Evolutionary conservation across 768 basidiomycete species (phyloP).

Genomic region (Pisolithus marmoratus): DNA sequence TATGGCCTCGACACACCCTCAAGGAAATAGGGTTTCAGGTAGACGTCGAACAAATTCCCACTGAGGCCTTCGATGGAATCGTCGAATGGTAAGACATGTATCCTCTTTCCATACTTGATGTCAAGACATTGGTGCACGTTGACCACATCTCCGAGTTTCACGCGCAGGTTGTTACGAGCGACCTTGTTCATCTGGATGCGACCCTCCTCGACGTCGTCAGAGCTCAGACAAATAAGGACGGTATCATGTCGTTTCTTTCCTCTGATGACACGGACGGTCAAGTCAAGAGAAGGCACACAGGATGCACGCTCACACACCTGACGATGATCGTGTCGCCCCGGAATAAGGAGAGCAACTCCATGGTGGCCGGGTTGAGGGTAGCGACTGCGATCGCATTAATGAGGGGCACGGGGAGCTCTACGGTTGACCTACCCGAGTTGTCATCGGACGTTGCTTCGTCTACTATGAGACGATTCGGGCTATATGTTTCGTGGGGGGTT

Average conservation of each 20-base stretch:
- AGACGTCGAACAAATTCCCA: conserved; percentile 98
- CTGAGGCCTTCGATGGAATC: conserved; percentile 97
- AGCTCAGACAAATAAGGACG: conserved; percentile 92
- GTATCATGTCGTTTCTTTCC: conserved; percentile 98
- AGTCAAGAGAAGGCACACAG: not conserved
- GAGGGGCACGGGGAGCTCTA: not conserved
- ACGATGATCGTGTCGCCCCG: conserved; percentile 97
- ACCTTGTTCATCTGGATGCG: conserved; percentile 99
- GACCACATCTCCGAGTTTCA: conserved; percentile 95
- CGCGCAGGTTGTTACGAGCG: conserved; percentile 95
- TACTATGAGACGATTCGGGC: conserved; percentile 95
- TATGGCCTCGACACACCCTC: conserved; percentile 52
- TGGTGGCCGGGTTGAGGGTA: conserved; percentile 91
- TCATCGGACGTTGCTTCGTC: conserved; percentile 95
- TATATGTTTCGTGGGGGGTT: conserved; percentile 32
- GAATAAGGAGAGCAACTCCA: conserved; percentile 92
- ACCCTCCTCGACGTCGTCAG: conserved; percentile 96
- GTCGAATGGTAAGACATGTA: conserved; percentile 96
- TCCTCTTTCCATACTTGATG: conserved; percentile 98
- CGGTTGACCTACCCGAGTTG: conserved; percentile 69
- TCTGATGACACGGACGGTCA: conserved; percentile 32
- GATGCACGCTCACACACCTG: conserved; percentile 44
- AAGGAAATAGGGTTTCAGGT: conserved; percentile 98
- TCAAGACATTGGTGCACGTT: conserved; percentile 95
- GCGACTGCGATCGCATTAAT: conserved; percentile 51